phyloP scores from a whole-genome alignment of 2,329 filamentous ascomycete species.

The Coniella vitis region DNA sequence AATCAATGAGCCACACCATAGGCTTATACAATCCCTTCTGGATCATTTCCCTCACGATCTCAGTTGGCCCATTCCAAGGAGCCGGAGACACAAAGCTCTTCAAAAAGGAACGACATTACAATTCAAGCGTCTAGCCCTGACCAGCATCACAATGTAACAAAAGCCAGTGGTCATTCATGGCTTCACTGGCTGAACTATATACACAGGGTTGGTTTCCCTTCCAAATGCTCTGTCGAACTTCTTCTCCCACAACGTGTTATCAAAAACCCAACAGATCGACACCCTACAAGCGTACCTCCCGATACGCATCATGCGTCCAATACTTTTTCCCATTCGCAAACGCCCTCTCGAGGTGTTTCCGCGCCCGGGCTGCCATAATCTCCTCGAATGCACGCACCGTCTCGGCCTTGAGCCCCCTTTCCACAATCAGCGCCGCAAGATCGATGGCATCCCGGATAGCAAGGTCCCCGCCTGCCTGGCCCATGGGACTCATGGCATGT shows the following conservation, averaged over 20 bases:
- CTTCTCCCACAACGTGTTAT: too few relatives aligned
- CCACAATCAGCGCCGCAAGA: background rate
- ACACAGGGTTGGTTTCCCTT: background rate
- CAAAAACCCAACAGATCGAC: too few relatives aligned
- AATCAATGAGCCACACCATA: too few relatives aligned
- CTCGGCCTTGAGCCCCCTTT: background rate
- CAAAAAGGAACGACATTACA: too few relatives aligned
- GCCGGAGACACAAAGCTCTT: too few relatives aligned
- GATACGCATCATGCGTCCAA: background rate
- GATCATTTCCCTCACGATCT: too few relatives aligned
- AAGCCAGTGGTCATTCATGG: too few relatives aligned
- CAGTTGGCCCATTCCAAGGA: too few relatives aligned
- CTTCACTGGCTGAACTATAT: background rate
- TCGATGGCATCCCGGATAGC: background rate
- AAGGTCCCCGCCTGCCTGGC: background rate
- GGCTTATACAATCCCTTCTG: too few relatives aligned
- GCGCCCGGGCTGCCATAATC: background rate
- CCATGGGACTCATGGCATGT: conserved; percentile 10
- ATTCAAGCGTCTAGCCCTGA: too few relatives aligned
- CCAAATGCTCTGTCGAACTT: background rate
- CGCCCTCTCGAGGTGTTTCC: background rate
- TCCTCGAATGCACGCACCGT: background rate
- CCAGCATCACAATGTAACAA: too few relatives aligned
- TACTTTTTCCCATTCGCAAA: background rate
- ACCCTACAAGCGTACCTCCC: background rate